Percentiles rank a stretch among this genome's conserved stretches.
Conservation (phyloP, 164 flowering plant species). For the Annona cherimola region DNA sequence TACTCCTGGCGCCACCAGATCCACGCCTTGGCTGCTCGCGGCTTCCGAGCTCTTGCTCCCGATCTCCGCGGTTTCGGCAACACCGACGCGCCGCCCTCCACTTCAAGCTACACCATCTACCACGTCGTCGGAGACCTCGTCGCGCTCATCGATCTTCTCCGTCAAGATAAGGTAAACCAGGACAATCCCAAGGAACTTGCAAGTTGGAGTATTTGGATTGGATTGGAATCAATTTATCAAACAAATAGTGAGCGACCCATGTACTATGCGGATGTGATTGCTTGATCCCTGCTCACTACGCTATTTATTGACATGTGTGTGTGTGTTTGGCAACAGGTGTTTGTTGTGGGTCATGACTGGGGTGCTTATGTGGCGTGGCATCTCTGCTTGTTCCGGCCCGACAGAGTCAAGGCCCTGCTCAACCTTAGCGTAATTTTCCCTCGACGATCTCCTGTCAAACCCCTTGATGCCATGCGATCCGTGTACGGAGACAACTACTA, state of each 20-base stretch:
- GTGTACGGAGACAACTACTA: conserved; percentile 63
- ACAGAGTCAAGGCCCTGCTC: conserved; percentile 67
- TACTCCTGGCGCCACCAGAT: conserved; percentile 43
- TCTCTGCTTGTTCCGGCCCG: conserved; percentile 61
- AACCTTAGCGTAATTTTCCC: conserved; percentile 43
- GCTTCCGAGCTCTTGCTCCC: conserved; percentile 45
- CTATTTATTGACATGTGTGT: background rate
- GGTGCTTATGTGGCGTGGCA: conserved; percentile 68
- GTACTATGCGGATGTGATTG: too few relatives aligned
- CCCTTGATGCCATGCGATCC: conserved; percentile 26
- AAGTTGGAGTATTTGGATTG: too few relatives aligned
- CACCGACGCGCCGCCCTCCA: conserved; percentile 38
- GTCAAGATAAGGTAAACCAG: conserved; percentile 22
- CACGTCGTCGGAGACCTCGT: conserved; percentile 63
- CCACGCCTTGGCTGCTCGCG: conserved; percentile 19
- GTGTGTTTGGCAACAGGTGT: conserved; percentile 28
- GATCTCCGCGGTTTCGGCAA: conserved; percentile 43
- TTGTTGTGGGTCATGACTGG: conserved; percentile 81
- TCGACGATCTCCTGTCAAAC: conserved; percentile 40
- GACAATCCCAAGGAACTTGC: too few relatives aligned
- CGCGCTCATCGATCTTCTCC: conserved; percentile 50
- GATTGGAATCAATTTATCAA: too few relatives aligned
- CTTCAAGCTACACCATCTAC: conserved; percentile 34
- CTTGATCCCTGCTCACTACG: too few relatives aligned
- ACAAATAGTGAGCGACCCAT: too few relatives aligned